Evolutionary conservation across 768 basidiomycete genomes (phyloP).

Genomic region (Xanthoconium stramineum): DNA sequence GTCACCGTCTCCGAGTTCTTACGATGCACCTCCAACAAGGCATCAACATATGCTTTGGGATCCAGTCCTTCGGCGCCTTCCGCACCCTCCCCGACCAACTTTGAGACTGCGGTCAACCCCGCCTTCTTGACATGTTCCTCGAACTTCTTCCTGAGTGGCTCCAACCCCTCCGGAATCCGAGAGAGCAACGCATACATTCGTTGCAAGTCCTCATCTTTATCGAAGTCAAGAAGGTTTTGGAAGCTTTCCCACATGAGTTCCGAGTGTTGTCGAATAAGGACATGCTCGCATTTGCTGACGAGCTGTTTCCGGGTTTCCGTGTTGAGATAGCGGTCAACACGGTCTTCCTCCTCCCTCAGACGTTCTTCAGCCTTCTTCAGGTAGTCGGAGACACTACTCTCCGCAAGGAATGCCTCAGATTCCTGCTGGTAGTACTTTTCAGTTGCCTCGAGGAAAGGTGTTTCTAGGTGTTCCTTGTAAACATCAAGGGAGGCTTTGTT

Average conservation of each 20-base stretch:
- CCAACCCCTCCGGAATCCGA: slow-evolving; percentile 86
- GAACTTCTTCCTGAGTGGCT: slow-evolving; percentile 87
- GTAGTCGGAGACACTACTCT: slow-evolving; percentile 91
- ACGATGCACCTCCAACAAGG: slow-evolving; percentile 83
- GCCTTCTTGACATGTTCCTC: slow-evolving; percentile 94
- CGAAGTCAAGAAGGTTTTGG: slow-evolving; percentile 83
- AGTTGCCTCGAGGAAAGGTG: slow-evolving; percentile 83
- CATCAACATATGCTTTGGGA: slow-evolving; percentile 93
- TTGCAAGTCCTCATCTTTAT: slow-evolving; percentile 92
- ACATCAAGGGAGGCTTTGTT: slow-evolving; percentile 92
- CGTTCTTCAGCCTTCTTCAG: slow-evolving; percentile 93
- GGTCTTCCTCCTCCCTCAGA: slow-evolving; percentile 89
- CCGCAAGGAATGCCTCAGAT: slow-evolving; percentile 84
- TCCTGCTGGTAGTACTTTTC: slow-evolving; percentile 91
- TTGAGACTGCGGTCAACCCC: slow-evolving; percentile 78
- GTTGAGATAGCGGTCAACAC: slow-evolving; percentile 92
- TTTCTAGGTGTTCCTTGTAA: slow-evolving; percentile 89
- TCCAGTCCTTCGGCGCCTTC: slow-evolving; percentile 64
- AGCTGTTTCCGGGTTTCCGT: slow-evolving; percentile 81
- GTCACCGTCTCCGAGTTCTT: slow-evolving; percentile 89
- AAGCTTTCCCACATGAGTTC: slow-evolving; percentile 91
- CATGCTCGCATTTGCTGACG: slow-evolving; percentile 83
- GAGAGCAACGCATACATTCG: slow-evolving; percentile 93
- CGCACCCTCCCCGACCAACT: slow-evolving; percentile 54
- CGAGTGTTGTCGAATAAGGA: slow-evolving; percentile 84